Evolutionary conservation across 2,329 filamentous ascomycete species (phyloP).

Genomic region (Aspergillus sojae): DNA sequence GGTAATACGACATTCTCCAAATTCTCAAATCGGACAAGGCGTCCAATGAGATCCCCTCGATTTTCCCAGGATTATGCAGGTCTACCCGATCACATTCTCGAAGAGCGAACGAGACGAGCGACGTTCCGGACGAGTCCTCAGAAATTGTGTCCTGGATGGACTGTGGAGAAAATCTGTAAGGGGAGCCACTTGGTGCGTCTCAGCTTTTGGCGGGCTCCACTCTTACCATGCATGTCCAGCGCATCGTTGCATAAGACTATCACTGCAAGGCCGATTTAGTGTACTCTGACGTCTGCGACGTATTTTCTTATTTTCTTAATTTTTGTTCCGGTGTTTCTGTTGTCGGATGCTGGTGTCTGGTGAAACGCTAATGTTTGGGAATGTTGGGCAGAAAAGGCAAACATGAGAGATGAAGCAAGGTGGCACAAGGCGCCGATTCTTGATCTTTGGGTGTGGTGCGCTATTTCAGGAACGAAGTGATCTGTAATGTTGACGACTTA

Average conservation of each 20-base stretch:
- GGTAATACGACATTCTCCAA: neutral
- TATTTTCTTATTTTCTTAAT: neutral
- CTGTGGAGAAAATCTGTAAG: neutral
- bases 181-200: slow-evolving; percentile 10
- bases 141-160: slow-evolving; percentile 16
- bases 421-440: neutral
- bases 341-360: neutral
- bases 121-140: neutral
- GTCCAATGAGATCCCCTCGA: neutral
- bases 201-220: slow-evolving; percentile 6
- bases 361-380: neutral
- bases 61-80: neutral
- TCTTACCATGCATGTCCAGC: slow-evolving; percentile 5
- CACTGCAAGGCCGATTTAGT: neutral
- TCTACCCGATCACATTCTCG: neutral
- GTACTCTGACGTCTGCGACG: neutral
- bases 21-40: neutral
- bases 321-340: neutral
- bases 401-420: neutral
- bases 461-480: neutral
- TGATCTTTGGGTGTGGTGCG: neutral
- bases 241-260: neutral
- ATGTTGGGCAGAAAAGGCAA: neutral
- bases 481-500: neutral
- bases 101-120: neutral